Evolutionary conservation across 2,329 filamentous ascomycete species (phyloP).

Genomic region (Gnomoniopsis smithogilvyi): DNA sequence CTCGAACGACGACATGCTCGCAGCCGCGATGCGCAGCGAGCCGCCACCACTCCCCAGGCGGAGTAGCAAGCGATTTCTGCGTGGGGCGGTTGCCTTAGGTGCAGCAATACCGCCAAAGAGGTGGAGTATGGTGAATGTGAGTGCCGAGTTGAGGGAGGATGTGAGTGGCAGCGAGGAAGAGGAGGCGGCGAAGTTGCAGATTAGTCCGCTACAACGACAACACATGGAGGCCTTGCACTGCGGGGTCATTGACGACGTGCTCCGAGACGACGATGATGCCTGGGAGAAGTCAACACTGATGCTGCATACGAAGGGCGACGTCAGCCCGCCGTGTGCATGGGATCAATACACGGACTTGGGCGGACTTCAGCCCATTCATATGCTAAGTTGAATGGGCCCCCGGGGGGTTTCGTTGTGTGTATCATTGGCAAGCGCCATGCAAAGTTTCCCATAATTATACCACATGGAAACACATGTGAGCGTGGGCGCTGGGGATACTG

Average conservation of each 20-base stretch:
- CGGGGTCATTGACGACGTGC: too few species aligned
- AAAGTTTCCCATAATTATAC: too few species aligned
- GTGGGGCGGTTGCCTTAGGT: background rate
- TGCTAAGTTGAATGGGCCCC: background rate
- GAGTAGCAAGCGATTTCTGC: conserved; percentile 12
- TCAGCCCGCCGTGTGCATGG: conserved; percentile 14
- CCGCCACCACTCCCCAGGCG: conserved; percentile 13
- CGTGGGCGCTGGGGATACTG: too few species aligned
- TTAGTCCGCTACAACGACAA: background rate
- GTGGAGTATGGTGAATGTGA: conserved; percentile 14
- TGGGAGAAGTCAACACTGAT: conserved; percentile 1
- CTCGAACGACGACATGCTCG: conserved; percentile 16
- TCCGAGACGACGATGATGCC: conserved; percentile 5
- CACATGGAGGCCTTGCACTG: too few species aligned
- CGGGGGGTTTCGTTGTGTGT: too few species aligned
- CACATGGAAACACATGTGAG: too few species aligned
- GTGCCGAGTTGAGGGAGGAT: conserved; percentile 3
- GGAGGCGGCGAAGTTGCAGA: background rate
- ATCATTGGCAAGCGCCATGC: too few species aligned
- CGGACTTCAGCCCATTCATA: conserved; percentile 8
- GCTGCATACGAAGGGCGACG: conserved; percentile 4
- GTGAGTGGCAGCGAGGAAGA: conserved; percentile 1
- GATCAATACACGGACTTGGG: conserved; percentile 18
- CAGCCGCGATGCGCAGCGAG: background rate
- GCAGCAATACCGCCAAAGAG: background rate